Evolutionary conservation across 805 yeast species (phyloP).

Genomic region (Wickerhamiella kurtzmanii): DNA sequence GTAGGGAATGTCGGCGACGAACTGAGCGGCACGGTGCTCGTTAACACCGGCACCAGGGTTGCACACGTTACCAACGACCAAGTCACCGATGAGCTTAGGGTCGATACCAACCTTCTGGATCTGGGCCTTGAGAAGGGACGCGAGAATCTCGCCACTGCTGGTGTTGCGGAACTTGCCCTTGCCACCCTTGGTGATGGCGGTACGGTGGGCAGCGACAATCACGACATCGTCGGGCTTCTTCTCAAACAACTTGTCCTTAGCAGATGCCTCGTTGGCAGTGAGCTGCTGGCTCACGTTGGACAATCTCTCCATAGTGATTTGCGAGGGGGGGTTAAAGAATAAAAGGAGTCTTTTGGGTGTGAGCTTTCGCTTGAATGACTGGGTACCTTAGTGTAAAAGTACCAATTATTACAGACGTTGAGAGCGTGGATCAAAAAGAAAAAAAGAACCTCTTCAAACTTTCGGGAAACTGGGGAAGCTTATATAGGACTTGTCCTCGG

Average conservation of each 20-base stretch:
- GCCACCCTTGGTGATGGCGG: constrained; percentile 80
- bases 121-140: constrained; percentile 49
- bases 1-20: constrained; percentile 84
- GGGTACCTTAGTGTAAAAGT: neutral
- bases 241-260: constrained; percentile 28
- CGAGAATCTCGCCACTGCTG: constrained; percentile 64
- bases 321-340: neutral
- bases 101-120: constrained; percentile 40
- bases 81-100: constrained; percentile 59
- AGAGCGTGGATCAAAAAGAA: too few relatives aligned
- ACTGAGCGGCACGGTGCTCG: constrained; percentile 83
- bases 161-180: constrained; percentile 76
- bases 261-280: constrained; percentile 23
- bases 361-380: too few relatives aligned
- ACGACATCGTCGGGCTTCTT: constrained; percentile 83
- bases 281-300: constrained; percentile 23
- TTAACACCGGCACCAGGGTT: constrained; percentile 90
- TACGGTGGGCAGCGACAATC: constrained; percentile 77
- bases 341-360: too few relatives aligned
- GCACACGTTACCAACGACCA: constrained; percentile 81
- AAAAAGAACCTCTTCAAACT: neutral
- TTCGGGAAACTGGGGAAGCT: neutral
- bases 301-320: constrained; percentile 24
- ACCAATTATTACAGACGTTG: too few relatives aligned
- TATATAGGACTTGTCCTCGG: neutral